A percentile compares a stretch with the other conserved stretches of the same genome.
Conservation (phyloP, 208 protist species). For the Acanthamoeba comandoni region DNA sequence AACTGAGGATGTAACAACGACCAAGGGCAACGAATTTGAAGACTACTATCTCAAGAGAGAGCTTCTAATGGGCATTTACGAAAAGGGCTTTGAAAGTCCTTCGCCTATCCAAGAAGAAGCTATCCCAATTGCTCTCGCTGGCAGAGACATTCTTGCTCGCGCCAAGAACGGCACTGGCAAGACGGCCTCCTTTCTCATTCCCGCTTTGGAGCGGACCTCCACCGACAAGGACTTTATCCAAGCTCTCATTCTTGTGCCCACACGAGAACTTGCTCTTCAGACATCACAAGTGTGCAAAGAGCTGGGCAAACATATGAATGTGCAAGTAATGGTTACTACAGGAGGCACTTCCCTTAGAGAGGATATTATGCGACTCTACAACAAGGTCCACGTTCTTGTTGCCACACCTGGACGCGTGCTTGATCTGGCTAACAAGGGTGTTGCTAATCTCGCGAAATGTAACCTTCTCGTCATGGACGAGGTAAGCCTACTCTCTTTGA, state of each 20-base stretch:
- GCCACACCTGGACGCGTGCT: conserved; percentile 98
- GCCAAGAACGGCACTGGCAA: conserved; percentile 99
- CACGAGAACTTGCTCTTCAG: conserved; percentile 98
- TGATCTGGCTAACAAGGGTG: conserved; percentile 96
- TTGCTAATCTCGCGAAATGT: conserved; percentile 94
- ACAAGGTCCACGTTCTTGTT: conserved; percentile 98
- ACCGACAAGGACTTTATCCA: conserved; percentile 94
- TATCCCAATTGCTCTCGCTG: conserved; percentile 96
- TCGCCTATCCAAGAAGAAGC: conserved; percentile 98
- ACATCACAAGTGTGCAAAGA: conserved; percentile 98
- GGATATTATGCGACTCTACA: conserved; percentile 97
- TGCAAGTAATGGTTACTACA: conserved; percentile 95
- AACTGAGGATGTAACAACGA: conserved; percentile 97
- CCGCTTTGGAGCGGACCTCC: conserved; percentile 97
- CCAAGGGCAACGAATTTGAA: conserved; percentile 97
- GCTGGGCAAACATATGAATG: conserved; percentile 96
- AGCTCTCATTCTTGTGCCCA: conserved; percentile 97
- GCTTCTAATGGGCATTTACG: conserved; percentile 98
- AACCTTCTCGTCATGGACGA: conserved; percentile 95
- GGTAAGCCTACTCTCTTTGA: conserved; percentile 52
- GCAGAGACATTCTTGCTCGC: conserved; percentile 96
- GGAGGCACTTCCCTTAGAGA: conserved; percentile 97
- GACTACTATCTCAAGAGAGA: conserved; percentile 98
- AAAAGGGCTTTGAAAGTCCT: conserved; percentile 98
- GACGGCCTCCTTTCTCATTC: conserved; percentile 98